Evolutionary conservation across 768 basidiomycete genomes (phyloP).

Genomic region (Tephrocybe rancida): DNA sequence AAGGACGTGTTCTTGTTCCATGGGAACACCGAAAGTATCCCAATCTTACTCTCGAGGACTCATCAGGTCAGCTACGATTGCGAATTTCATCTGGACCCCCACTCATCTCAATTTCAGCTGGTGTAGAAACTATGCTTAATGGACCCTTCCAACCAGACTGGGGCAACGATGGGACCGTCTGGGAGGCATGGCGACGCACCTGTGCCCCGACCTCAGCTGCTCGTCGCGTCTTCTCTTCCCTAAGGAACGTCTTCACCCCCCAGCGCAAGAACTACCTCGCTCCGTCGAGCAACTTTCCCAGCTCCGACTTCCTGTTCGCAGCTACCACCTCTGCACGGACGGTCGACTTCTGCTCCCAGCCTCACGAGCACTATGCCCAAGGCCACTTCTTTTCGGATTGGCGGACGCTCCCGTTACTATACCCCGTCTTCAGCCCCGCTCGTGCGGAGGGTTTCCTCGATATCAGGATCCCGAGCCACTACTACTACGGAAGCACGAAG

Average conservation of each 20-base stretch:
- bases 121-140: slow-evolving; percentile 58
- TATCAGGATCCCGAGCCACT: slow-evolving; percentile 94
- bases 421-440: slow-evolving; percentile 93
- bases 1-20: slow-evolving; percentile 90
- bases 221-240: slow-evolving; percentile 79
- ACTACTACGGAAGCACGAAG: slow-evolving; percentile 85
- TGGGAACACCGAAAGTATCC: slow-evolving; percentile 84
- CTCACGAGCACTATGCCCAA: slow-evolving; percentile 85
- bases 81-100: neutral
- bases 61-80: slow-evolving; percentile 32
- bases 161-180: slow-evolving; percentile 80
- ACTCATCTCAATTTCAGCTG: slow-evolving; percentile 33
- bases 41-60: slow-evolving; percentile 62
- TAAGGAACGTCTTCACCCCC: slow-evolving; percentile 51
- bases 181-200: slow-evolving; percentile 95
- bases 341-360: slow-evolving; percentile 78
- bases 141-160: slow-evolving; percentile 81
- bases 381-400: slow-evolving; percentile 98
- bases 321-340: slow-evolving; percentile 54
- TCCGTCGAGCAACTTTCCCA: slow-evolving; percentile 25
- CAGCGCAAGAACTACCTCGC: slow-evolving; percentile 28
- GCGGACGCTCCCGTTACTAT: slow-evolving; percentile 85
- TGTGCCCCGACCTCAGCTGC: slow-evolving; percentile 81
- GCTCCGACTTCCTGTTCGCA: slow-evolving; percentile 68
- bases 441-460: slow-evolving; percentile 86